These are phyloP conservation scores for Diplodia scrobiculata DNA, from an alignment of 2,329 filamentous ascomycete species.

Conservation along the genomic window DNA sequence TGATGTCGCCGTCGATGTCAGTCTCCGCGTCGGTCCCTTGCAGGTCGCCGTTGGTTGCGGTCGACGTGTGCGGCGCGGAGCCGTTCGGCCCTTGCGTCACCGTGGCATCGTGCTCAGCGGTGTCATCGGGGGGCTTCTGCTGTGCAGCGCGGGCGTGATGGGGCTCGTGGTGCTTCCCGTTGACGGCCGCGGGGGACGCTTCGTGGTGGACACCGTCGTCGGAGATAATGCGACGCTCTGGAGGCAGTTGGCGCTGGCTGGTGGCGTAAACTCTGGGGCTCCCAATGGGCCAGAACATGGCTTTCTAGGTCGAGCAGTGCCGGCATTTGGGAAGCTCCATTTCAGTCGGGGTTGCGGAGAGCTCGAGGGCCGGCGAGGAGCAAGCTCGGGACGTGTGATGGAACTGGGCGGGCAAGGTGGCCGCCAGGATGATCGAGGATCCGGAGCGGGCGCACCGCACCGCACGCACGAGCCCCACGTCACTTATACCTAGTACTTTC, in stretches of 20 bases:
- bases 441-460: background rate
- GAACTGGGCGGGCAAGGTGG: conserved; percentile 16
- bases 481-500: background rate
- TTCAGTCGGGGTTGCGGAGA: conserved; percentile 26
- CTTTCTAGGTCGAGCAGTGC: conserved; percentile 37
- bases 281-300: conserved; percentile 81
- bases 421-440: conserved; percentile 21
- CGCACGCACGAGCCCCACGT: conserved; percentile 8
- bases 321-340: conserved; percentile 33
- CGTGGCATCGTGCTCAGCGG: conserved; percentile 21
- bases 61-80: conserved; percentile 14
- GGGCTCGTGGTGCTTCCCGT: conserved; percentile 57
- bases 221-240: conserved; percentile 58
- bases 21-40: conserved; percentile 34
- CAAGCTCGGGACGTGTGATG: conserved; percentile 27
- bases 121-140: conserved; percentile 28
- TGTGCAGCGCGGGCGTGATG: conserved; percentile 27
- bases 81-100: conserved; percentile 28
- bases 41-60: conserved; percentile 28
- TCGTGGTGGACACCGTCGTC: conserved; percentile 61
- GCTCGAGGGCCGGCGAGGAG: conserved; percentile 26
- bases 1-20: conserved; percentile 63
- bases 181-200: conserved; percentile 57
- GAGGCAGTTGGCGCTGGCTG: conserved; percentile 63
- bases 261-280: conserved; percentile 81